phyloP scores from a whole-genome alignment of 768 basidiomycete genomes.

The Suillus subluteus region DNA sequence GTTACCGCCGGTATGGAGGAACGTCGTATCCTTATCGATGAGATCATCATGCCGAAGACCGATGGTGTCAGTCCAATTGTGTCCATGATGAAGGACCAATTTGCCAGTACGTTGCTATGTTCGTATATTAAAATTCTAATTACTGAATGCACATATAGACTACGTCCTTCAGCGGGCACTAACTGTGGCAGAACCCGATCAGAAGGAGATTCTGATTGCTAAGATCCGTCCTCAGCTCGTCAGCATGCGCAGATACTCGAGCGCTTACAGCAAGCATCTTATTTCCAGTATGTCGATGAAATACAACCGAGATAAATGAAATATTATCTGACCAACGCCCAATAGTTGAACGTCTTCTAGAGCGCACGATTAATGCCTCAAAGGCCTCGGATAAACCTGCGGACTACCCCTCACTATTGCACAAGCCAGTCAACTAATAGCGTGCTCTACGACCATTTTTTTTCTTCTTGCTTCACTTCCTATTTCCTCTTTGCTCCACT shows the following conservation, averaged over 20 bases:
- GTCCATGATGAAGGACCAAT: constrained; percentile 85
- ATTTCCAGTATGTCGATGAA: constrained; percentile 63
- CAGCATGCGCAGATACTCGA: constrained; percentile 72
- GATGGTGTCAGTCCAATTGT: constrained; percentile 72
- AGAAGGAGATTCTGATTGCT: constrained; percentile 65
- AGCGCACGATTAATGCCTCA: constrained; percentile 45
- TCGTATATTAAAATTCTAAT: constrained; percentile 5
- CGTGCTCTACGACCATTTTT: constrained; percentile 16
- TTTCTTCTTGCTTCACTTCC: constrained; percentile 16
- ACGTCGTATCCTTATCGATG: constrained; percentile 74
- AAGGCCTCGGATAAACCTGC: constrained; percentile 33
- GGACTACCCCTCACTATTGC: constrained; percentile 33
- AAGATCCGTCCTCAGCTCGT: constrained; percentile 69
- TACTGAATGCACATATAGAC: constrained; percentile 46
- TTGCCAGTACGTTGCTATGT: constrained; percentile 67
- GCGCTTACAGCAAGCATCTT: constrained; percentile 80
- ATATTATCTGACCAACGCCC: constrained; percentile 10
- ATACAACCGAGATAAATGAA: constrained; percentile 19
- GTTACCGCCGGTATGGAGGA: constrained; percentile 64
- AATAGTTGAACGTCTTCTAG: constrained; percentile 71
- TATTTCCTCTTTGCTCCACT: constrained; percentile 26
- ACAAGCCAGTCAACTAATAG: constrained; percentile 27
- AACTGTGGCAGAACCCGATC: constrained; percentile 67
- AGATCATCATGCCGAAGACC: constrained; percentile 68
- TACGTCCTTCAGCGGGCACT: constrained; percentile 87